A percentile compares a stretch with the other conserved stretches of the same genome.
Conservation (phyloP, 805 yeast genomes). For the Pichia thaimueangensis region DNA sequence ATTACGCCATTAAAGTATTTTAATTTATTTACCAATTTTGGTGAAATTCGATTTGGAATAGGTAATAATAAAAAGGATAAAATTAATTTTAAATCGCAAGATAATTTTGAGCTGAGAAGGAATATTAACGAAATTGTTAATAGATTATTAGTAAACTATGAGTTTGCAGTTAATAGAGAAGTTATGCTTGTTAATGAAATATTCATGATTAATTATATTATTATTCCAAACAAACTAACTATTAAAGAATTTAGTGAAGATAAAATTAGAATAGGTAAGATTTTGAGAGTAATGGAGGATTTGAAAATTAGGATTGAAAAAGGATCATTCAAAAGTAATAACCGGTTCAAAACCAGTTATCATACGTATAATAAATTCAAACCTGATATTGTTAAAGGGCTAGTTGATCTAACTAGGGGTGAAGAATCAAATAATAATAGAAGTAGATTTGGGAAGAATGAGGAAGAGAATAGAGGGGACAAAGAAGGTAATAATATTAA, state of each 20-base stretch:
- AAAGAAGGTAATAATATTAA: neutral
- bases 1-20: constrained; percentile 57
- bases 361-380: neutral
- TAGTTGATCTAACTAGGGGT: neutral
- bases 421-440: neutral
- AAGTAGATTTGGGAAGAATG: neutral
- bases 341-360: constrained; percentile 1
- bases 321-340: neutral
- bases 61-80: constrained; percentile 14
- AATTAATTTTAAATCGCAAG: constrained; percentile 27
- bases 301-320: constrained; percentile 2
- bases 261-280: neutral
- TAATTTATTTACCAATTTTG: constrained; percentile 41
- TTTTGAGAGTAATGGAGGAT: neutral
- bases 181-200: constrained; percentile 25
- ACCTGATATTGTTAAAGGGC: constrained; percentile 5
- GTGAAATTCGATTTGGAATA: constrained; percentile 50
- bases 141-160: constrained; percentile 22
- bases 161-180: constrained; percentile 18
- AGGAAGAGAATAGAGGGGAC: neutral
- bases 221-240: constrained; percentile 5
- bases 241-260: constrained; percentile 5
- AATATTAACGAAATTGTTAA: constrained; percentile 31
- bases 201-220: constrained; percentile 7
- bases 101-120: constrained; percentile 34